A percentile compares a stretch with the other conserved stretches of the same genome.
phyloP scores from a whole-genome alignment of 768 basidiomycete species.

The Termitomyces sp. region DNA sequence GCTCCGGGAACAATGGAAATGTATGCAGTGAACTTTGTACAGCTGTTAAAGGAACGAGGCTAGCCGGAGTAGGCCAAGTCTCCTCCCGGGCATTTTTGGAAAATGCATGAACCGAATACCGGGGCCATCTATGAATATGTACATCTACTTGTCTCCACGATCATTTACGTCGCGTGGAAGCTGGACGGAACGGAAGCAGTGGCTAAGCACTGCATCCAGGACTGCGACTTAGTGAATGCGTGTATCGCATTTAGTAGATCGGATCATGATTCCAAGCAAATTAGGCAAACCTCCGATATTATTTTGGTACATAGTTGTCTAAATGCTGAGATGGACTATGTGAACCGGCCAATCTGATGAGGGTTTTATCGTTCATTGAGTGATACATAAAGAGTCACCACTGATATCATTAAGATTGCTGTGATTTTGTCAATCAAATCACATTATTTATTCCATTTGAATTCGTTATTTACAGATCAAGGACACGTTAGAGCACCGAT shows the following conservation, averaged over 20 bases:
- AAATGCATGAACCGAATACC: background rate
- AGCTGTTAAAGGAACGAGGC: background rate
- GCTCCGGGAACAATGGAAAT: background rate
- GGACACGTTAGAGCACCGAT: background rate
- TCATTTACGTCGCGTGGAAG: slow-evolving; percentile 10
- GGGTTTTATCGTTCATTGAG: background rate
- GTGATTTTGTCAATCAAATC: background rate
- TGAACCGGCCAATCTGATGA: background rate
- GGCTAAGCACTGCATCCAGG: slow-evolving; percentile 5
- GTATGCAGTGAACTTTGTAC: background rate
- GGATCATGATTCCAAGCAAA: slow-evolving; percentile 2
- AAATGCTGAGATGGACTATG: background rate
- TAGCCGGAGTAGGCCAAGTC: background rate
- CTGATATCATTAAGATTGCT: background rate
- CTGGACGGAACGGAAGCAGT: slow-evolving; percentile 8
- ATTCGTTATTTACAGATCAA: background rate
- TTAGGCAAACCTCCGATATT: background rate
- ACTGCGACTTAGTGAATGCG: slow-evolving; percentile 8
- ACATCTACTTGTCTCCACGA: background rate
- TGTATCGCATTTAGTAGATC: slow-evolving; percentile 2
- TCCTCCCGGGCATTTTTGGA: slow-evolving; percentile 1
- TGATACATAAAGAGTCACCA: background rate
- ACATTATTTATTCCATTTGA: background rate
- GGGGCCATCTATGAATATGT: background rate
- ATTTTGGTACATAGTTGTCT: background rate